Evolutionary conservation across 192 early-diverging fungal genomes (phyloP).

Genomic region (Coemansia sp.): DNA sequence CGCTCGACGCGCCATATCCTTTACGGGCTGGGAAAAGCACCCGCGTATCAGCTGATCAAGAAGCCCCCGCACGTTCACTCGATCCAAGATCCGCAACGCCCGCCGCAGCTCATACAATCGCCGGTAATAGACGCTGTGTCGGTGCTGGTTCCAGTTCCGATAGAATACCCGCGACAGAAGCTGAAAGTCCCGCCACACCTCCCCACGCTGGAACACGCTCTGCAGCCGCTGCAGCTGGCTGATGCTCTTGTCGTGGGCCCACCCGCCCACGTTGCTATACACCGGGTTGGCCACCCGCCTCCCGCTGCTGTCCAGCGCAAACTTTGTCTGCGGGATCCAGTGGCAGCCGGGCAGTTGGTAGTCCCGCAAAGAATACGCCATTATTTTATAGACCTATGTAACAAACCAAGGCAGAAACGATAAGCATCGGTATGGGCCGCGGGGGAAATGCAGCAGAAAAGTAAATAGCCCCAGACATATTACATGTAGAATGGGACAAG

Average conservation of each 20-base stretch:
- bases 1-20: background rate
- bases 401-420: too few species aligned
- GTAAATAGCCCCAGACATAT: too few species aligned
- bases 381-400: too few species aligned
- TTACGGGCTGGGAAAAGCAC: background rate
- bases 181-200: conserved; percentile 16
- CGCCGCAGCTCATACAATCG: conserved; percentile 24
- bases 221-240: background rate
- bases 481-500: too few species aligned
- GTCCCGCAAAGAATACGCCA: too few species aligned
- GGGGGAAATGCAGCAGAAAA: too few species aligned
- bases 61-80: background rate
- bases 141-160: conserved; percentile 43
- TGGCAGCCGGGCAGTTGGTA: conserved; percentile 25
- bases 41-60: background rate
- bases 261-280: conserved; percentile 18
- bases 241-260: conserved; percentile 11
- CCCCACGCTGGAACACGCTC: background rate
- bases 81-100: conserved; percentile 15
- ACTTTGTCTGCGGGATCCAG: conserved; percentile 22
- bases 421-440: too few species aligned
- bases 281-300: conserved; percentile 23
- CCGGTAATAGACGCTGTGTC: conserved; percentile 13
- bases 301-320: background rate
- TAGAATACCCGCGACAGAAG: conserved; percentile 29